These are phyloP conservation scores for Botrytis tulipae DNA, from an alignment of 2,329 filamentous ascomycete genomes.

Conservation along the genomic window DNA sequence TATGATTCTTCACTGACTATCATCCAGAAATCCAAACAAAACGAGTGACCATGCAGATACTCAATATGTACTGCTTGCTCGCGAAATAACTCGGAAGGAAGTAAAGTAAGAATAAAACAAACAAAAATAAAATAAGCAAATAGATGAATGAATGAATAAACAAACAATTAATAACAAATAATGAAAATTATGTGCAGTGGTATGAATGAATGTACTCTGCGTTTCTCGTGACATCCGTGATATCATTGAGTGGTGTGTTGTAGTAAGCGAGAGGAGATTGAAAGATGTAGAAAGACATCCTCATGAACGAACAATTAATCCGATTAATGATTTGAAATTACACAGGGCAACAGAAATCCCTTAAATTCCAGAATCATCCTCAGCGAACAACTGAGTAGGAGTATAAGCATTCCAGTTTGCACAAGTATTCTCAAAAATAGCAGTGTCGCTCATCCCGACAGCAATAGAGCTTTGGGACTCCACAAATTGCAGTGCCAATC, in stretches of 20 bases:
- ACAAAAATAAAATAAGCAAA: not conserved
- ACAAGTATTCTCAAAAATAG: slow-evolving; percentile 29
- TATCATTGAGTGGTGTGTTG: not conserved
- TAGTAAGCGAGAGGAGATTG: not conserved
- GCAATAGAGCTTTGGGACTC: slow-evolving; percentile 37
- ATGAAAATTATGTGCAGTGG: not conserved
- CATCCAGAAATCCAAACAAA: not conserved
- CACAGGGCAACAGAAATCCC: not conserved
- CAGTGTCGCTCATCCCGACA: slow-evolving; percentile 24
- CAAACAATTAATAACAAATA: not conserved
- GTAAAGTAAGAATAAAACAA: not conserved
- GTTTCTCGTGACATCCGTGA: not conserved
- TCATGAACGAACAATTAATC: not conserved
- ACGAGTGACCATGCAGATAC: not conserved
- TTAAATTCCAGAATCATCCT: slow-evolving; percentile 37
- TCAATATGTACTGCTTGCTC: not conserved
- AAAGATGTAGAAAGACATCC: not conserved
- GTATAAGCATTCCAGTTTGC: slow-evolving; percentile 29
- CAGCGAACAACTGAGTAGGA: slow-evolving; percentile 20
- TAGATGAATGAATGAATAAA: not conserved
- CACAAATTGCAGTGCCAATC: slow-evolving; percentile 53
- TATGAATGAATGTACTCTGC: not conserved
- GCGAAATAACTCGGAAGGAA: not conserved
- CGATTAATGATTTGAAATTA: not conserved
- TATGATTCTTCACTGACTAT: not conserved